phyloP scores from a whole-genome alignment of 768 basidiomycete species.

The Dacryopinax spathularia region DNA sequence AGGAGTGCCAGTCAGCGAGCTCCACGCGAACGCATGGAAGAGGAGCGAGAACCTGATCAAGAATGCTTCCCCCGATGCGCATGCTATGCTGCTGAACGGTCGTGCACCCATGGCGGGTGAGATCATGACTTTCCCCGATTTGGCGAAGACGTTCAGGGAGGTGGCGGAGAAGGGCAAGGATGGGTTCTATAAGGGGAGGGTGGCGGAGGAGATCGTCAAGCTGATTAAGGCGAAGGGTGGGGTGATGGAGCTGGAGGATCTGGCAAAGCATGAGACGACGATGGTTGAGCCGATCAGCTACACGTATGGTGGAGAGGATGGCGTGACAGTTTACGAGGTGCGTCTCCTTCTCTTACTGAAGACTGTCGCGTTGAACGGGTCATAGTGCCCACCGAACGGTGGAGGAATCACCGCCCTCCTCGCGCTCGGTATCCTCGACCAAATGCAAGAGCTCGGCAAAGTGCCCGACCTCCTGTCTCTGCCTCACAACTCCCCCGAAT shows the following conservation, averaged over 20 bases:
- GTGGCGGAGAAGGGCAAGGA: conserved; percentile 71
- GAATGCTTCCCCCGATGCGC: conserved; percentile 69
- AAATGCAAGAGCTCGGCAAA: conserved; percentile 59
- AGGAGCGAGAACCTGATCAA: conserved; percentile 55
- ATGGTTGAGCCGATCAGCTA: conserved; percentile 86
- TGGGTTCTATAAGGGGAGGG: conserved; percentile 84
- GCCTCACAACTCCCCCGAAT: conserved; percentile 83
- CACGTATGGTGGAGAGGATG: conserved; percentile 51
- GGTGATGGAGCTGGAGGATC: conserved; percentile 85
- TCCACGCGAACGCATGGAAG: conserved; percentile 29
- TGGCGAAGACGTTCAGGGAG: conserved; percentile 71
- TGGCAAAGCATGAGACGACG: conserved; percentile 63
- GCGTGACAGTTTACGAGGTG: conserved; percentile 87
- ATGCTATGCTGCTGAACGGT: conserved; percentile 76
- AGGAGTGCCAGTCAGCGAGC: conserved; percentile 33
- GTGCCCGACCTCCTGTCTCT: conserved; percentile 56
- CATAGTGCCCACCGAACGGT: conserved; percentile 86
- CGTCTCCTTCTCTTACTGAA: conserved; percentile 9
- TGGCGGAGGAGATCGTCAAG: conserved; percentile 81
- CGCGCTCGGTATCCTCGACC: conserved; percentile 84
- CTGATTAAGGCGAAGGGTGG: conserved; percentile 77
- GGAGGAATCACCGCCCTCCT: conserved; percentile 94
- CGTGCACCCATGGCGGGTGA: conserved; percentile 76
- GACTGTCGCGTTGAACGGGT: not conserved
- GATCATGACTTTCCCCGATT: conserved; percentile 61